Percentiles rank a stretch among this genome's conserved stretches.
Conservation (phyloP, 2,329 filamentous ascomycete genomes). For the Aureobasidium namibiae region DNA sequence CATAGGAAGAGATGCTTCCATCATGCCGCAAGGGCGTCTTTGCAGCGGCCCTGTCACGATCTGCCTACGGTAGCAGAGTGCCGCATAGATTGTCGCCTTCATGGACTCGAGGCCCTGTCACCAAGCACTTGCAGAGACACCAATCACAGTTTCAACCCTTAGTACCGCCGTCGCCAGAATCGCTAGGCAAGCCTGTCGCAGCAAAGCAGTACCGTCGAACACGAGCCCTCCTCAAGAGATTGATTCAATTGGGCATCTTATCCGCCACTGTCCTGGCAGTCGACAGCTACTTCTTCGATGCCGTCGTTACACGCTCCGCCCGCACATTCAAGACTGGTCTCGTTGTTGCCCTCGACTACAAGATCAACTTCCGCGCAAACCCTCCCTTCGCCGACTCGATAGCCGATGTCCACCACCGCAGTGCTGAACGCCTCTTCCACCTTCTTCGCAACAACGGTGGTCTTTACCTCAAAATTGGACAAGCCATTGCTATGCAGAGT, state of each 20-base stretch:
- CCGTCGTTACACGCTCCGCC: slow-evolving; percentile 66
- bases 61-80: neutral
- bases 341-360: slow-evolving; percentile 84
- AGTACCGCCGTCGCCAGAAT: slow-evolving; percentile 65
- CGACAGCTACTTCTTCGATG: slow-evolving; percentile 70
- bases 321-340: slow-evolving; percentile 76
- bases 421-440: slow-evolving; percentile 73
- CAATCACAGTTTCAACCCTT: slow-evolving; percentile 34
- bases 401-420: slow-evolving; percentile 70
- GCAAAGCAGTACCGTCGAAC: slow-evolving; percentile 64
- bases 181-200: slow-evolving; percentile 62
- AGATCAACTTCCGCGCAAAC: slow-evolving; percentile 82
- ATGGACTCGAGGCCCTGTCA: neutral
- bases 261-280: slow-evolving; percentile 56
- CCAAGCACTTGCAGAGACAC: neutral
- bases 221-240: slow-evolving; percentile 67
- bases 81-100: slow-evolving; percentile 1
- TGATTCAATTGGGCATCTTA: slow-evolving; percentile 54
- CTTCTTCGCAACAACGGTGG: slow-evolving; percentile 82
- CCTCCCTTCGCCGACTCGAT: slow-evolving; percentile 68
- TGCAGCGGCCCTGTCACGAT: neutral
- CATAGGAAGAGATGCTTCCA: slow-evolving; percentile 6
- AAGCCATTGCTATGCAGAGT: slow-evolving; percentile 97
- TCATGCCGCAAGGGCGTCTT: slow-evolving; percentile 6
- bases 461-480: slow-evolving; percentile 92